Conservation (phyloP, 2,329 filamentous ascomycete species). For the Daldinia sp. region DNA sequence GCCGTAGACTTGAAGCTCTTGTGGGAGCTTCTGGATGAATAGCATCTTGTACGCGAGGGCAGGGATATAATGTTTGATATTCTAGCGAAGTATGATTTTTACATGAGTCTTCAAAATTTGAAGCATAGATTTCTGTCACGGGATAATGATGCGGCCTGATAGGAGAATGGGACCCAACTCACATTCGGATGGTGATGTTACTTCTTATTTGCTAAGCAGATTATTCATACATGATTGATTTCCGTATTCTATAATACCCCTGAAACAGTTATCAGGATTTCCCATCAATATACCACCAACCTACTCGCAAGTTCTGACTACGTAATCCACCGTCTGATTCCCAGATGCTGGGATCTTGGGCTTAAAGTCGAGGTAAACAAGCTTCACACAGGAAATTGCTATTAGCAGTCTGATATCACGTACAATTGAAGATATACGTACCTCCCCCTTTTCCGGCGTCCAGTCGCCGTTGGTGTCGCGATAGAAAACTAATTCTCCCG, state of each 20-base stretch:
- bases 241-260: not conserved
- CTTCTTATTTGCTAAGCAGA: too few relatives aligned
- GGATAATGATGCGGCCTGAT: too few relatives aligned
- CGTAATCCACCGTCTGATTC: conserved; percentile 55
- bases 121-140: too few relatives aligned
- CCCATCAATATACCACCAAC: not conserved
- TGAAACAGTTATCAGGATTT: not conserved
- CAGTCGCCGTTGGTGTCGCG: conserved; percentile 56
- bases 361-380: conserved; percentile 57
- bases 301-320: conserved; percentile 49
- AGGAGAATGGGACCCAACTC: too few relatives aligned
- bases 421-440: conserved; percentile 27
- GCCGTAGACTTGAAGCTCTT: too few relatives aligned
- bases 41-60: too few relatives aligned
- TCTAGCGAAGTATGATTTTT: too few relatives aligned
- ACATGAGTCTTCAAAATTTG: too few relatives aligned
- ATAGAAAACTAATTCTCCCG: conserved; percentile 54
- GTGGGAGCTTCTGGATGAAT: too few relatives aligned
- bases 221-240: too few relatives aligned
- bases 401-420: not conserved
- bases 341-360: conserved; percentile 55
- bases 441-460: conserved; percentile 54
- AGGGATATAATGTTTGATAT: too few relatives aligned
- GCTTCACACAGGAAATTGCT: conserved; percentile 27
- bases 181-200: too few relatives aligned